phyloP scores from a whole-genome alignment of 2,329 filamentous ascomycete species.

The Sporothrix globosa region DNA sequence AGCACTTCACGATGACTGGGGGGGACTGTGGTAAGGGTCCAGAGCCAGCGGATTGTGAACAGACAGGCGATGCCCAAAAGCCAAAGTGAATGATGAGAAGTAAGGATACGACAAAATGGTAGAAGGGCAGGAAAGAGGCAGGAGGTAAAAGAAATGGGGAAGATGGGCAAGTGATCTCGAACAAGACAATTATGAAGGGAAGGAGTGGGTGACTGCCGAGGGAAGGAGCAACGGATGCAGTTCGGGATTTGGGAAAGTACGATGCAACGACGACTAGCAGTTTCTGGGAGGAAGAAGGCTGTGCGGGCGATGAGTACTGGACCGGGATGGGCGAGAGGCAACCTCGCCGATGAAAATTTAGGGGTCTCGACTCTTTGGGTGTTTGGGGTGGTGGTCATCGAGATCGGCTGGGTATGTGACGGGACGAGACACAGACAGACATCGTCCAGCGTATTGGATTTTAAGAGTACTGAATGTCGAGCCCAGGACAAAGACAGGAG shows the following conservation, averaged over 20 bases:
- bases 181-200: conserved; percentile 13
- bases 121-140: neutral
- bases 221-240: neutral
- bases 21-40: conserved; percentile 4
- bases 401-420: neutral
- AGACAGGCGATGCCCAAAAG: neutral
- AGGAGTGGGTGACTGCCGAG: neutral
- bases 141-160: neutral
- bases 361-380: conserved; percentile 10
- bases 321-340: conserved; percentile 16
- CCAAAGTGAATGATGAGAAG: neutral
- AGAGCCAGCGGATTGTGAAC: conserved; percentile 1
- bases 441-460: neutral
- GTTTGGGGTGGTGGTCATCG: conserved; percentile 4
- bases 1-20: conserved; percentile 27
- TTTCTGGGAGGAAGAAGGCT: neutral
- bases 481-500: conserved; percentile 1
- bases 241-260: conserved; percentile 11
- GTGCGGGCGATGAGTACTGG: conserved; percentile 17
- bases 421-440: neutral
- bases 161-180: neutral
- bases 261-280: neutral
- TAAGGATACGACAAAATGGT: neutral
- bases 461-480: too few relatives aligned
- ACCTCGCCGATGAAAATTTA: neutral